Base-by-base conservation (phyloP, 208 protist species). In the Lotmaria passim region DNA sequence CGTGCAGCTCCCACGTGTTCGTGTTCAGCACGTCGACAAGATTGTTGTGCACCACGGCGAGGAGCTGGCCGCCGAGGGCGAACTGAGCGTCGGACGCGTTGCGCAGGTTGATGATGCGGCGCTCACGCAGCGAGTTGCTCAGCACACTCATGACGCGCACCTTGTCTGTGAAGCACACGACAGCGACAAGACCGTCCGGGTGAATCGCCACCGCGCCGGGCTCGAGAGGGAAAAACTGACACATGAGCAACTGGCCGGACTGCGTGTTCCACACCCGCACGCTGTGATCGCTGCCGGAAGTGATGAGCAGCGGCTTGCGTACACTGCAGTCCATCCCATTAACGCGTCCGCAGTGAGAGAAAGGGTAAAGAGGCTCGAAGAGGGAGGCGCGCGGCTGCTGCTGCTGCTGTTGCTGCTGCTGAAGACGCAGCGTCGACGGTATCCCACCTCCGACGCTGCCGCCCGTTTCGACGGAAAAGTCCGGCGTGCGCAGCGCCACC, bases 201-300 rank as follows among this genome's bases (percentile, higher is more conserved):
- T 99, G 98, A 57, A 98, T 84, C 1, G 95, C 86, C 17, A 98
- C 79, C 7, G 94, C 86, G 61, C 93, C 88, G 4, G 93, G 91
- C 77, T 96, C 90, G 48, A 86, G 74, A 8, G 77, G 53, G 52
- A 98, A 98, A 59, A 79, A 85, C 78, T 97, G 90, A 46, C 74
- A 87, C 44, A 98, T 86, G 60, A 96, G 93, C 44, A 97, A 57
- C 61, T 80, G 86, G 36, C 93, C 85, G 31, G 96, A 97, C 19
- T 83, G 50, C 56, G 97, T 98, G 78, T 98, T 98, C 96, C 96
- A 99, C 24, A 99, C 73, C 41, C 97, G 89, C 14, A 98, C 86
- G 77, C 89, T 96, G 73, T 90, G 81, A 74, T 99, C 98, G 28
- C 69, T 81, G 58, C 91, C 83, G 61, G 86, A 91, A 15, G 98